Evolutionary conservation across 805 yeast species (phyloP).

Genomic region (Suhomyces xylopsoci): DNA sequence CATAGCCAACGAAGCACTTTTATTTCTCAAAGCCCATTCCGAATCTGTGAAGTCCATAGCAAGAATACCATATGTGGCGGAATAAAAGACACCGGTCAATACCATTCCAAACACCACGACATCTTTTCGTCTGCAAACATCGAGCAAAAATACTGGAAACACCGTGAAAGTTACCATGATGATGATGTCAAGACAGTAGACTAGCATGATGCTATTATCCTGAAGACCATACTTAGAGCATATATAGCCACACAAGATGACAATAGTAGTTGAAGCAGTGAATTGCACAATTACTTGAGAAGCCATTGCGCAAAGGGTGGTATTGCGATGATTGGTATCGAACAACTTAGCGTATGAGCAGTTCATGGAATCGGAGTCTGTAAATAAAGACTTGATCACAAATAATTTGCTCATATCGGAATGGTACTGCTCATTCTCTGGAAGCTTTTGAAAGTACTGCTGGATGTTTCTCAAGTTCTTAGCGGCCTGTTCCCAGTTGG

Average conservation of each 20-base stretch:
- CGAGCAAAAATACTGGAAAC: slow-evolving; percentile 43
- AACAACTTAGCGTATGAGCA: slow-evolving; percentile 33
- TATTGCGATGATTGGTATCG: slow-evolving; percentile 27
- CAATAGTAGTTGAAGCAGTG: slow-evolving; percentile 42
- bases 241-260: slow-evolving; percentile 44
- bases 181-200: slow-evolving; percentile 37
- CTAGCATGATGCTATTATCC: slow-evolving; percentile 26
- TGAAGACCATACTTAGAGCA: slow-evolving; percentile 48
- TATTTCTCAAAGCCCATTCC: neutral
- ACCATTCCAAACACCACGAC: slow-evolving; percentile 42
- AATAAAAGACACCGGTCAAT: slow-evolving; percentile 34
- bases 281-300: slow-evolving; percentile 44
- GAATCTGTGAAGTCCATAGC: neutral
- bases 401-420: slow-evolving; percentile 11
- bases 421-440: neutral
- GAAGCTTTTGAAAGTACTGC: neutral
- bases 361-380: slow-evolving; percentile 14
- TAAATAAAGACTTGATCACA: slow-evolving; percentile 24
- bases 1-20: slow-evolving; percentile 41
- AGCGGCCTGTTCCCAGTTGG: slow-evolving; percentile 7
- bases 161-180: slow-evolving; percentile 40
- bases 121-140: slow-evolving; percentile 46
- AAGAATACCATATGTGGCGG: slow-evolving; percentile 30
- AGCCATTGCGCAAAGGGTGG: slow-evolving; percentile 34
- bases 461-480: slow-evolving; percentile 3